Evolutionary conservation across 2,329 filamentous ascomycete species (phyloP), one percentile per base, ranked within the genome.

Genomic region (Lachnellula hyalina): DNA sequence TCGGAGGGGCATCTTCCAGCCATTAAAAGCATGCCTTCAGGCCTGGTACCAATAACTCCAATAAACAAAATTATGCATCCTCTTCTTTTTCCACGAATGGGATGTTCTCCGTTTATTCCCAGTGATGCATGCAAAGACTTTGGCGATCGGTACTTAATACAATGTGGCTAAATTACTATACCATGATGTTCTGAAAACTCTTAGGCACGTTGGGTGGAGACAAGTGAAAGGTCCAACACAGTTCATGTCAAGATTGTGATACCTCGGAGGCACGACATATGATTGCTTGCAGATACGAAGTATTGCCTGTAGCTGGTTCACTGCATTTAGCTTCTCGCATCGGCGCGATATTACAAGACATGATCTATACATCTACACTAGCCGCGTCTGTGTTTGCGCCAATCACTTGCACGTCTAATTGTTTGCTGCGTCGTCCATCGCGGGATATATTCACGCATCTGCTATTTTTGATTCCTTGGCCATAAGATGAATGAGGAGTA

Each of bases 401-500:
- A 46, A 46, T 46, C 44, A 46, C 3, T 28, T 1, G 25, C 25
- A 8, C 7, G 7, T 28, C 25, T 28, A 46, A 14, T 15, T 28
- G n/a, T 46, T 21, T 14, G 11, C 19, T 21, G 28, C 44, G 23
- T 21, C 44, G 17, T 25, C 23, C n/a, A 14, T 46, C 44, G n/a
- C 36, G 44, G 44, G 19, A n/a, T 28, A 46, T 8, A 23, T 21
- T 28, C n/a, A 46, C 5, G 19, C n/a, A 25, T 46, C 19, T 46
- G 9, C 19, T 28, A 3, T 5, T 46, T 46, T 4, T 46, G 3
- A 25, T 46, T 25, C 44, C 44, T 46, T 28, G 19, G 23, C 25
- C 34, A 49, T 32, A 36, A 12, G 35, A 53, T 49, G 52, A 36
- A 49, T 35, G 41, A 44, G 52, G 52, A 53, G 36, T 12, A 9